Percentiles rank a stretch among this genome's conserved stretches.
Evolutionary conservation across 2,329 filamentous ascomycete species (phyloP).

Genomic region (Mycosphaerella sp.): DNA sequence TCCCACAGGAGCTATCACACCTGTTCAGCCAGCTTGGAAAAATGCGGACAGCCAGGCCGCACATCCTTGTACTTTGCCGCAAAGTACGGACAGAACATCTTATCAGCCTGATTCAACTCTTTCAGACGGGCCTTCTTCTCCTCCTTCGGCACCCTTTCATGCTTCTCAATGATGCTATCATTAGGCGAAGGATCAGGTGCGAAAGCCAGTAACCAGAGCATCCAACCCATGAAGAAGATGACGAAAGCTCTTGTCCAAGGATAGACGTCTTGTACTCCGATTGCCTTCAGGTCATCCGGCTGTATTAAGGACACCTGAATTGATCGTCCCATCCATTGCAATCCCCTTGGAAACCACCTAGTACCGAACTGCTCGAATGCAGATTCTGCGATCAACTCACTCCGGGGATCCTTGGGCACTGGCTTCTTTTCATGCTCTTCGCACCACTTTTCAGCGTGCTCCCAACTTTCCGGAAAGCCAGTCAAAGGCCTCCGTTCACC

Average conservation of each 20-base stretch:
- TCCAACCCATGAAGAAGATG: slow-evolving; percentile 1
- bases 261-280: neutral
- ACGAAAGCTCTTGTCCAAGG: neutral
- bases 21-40: neutral
- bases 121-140: neutral
- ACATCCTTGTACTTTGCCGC: neutral
- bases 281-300: neutral
- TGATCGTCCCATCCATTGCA: neutral
- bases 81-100: slow-evolving; percentile 6
- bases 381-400: slow-evolving; percentile 2
- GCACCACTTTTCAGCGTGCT: neutral
- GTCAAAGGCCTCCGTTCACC: neutral
- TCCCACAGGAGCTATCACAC: neutral
- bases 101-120: neutral
- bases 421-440: neutral
- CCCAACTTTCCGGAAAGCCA: slow-evolving; percentile 1
- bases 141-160: neutral
- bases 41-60: slow-evolving; percentile 2
- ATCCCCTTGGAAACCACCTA: neutral
- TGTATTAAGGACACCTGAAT: neutral
- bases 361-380: neutral
- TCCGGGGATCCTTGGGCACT: neutral
- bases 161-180: neutral
- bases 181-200: slow-evolving; percentile 1
- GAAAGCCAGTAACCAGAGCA: slow-evolving; percentile 3